These are phyloP conservation scores for Quercus agrifolia DNA, from an alignment of 306 rosid genomes.

Conservation along the genomic window DNA sequence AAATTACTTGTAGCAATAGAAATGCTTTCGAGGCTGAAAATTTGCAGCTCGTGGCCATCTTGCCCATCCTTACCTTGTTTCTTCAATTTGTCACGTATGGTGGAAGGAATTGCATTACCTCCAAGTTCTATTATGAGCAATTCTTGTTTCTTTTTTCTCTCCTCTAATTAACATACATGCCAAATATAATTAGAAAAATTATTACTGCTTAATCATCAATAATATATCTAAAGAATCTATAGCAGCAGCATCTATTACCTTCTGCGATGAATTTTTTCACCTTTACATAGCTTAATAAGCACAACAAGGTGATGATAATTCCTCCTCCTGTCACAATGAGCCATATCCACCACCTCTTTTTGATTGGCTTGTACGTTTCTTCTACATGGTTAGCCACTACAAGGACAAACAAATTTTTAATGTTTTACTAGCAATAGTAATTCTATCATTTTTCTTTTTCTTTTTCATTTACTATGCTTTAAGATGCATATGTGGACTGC, in stretches of 20 bases:
- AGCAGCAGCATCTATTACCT: neutral
- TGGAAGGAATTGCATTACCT: neutral
- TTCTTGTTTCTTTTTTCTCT: constrained; percentile 8
- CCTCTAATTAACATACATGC: neutral
- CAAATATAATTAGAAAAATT: neutral
- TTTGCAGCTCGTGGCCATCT: constrained; percentile 5
- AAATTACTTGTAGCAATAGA: constrained; percentile 28
- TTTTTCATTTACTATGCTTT: too few relatives aligned
- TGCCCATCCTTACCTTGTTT: neutral
- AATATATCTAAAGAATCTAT: too few relatives aligned
- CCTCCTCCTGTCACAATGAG: too few relatives aligned
- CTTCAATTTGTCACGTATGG: neutral
- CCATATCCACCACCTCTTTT: too few relatives aligned
- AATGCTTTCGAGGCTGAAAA: constrained; percentile 27
- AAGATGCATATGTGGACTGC: too few relatives aligned
- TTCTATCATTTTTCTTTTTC: too few relatives aligned
- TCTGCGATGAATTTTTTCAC: neutral
- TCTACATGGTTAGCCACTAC: too few relatives aligned
- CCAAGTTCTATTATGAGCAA: constrained; percentile 25
- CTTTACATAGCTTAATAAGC: neutral
- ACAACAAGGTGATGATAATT: neutral
- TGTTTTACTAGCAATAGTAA: too few relatives aligned
- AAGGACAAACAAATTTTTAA: too few relatives aligned
- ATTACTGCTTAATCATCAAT: too few relatives aligned
- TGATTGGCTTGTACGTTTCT: too few relatives aligned